phyloP scores from a whole-genome alignment of 2,329 filamentous ascomycete genomes.

The Plectosphaerella sp. region DNA sequence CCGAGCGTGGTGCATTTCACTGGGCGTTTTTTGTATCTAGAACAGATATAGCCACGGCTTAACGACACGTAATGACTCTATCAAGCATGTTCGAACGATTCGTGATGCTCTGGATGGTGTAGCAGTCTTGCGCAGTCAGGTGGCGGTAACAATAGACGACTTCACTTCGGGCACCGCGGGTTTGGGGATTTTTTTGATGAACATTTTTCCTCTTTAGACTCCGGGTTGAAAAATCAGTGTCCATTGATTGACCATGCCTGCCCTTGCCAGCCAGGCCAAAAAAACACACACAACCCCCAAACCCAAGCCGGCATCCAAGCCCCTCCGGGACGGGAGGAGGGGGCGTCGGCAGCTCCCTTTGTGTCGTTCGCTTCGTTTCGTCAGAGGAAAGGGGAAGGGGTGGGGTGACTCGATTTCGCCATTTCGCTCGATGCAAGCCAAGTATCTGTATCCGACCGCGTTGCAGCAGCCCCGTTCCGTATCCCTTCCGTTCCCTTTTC shows the following conservation, averaged over 20 bases:
- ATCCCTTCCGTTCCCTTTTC: neutral
- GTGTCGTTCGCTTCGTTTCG: no score
- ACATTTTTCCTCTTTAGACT: conserved; percentile 1
- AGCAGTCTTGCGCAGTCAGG: no score
- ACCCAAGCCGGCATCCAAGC: no score
- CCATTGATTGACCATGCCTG: conserved; percentile 1
- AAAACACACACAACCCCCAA: neutral
- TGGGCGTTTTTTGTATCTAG: neutral
- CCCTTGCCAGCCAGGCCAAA: neutral
- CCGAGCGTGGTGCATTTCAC: neutral
- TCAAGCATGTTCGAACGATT: no score
- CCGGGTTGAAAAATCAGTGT: neutral
- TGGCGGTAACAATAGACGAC: no score
- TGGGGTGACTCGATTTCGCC: neutral
- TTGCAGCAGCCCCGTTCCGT: no score
- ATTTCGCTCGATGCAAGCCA: neutral
- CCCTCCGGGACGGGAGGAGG: no score
- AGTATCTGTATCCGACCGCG: no score
- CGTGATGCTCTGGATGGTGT: no score
- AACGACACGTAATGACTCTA: neutral
- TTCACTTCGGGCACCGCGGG: no score
- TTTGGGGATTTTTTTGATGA: neutral
- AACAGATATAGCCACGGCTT: neutral
- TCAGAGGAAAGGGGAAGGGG: no score
- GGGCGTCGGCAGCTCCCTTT: no score